phyloP scores from a whole-genome alignment of 768 basidiomycete species.

The Coprinopsis strossmayeri region DNA sequence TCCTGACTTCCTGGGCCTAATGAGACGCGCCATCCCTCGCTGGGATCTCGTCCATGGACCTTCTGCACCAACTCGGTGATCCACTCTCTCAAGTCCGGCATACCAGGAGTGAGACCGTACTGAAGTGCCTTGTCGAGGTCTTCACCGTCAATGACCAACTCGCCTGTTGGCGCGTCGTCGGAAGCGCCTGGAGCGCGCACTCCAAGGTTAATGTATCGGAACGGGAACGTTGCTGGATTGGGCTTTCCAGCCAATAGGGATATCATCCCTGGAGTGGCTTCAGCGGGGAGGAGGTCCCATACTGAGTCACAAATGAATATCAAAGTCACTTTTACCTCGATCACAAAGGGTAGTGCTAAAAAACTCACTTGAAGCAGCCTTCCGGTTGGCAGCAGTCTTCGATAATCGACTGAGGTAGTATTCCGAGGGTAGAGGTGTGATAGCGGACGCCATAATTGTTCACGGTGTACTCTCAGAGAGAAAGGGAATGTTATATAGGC shows the following conservation, averaged over 20 bases:
- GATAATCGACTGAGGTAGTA: not conserved
- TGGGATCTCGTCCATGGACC: conserved; percentile 42
- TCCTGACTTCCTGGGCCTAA: not conserved
- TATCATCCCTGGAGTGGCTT: conserved; percentile 56
- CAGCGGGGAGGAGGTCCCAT: conserved; percentile 53
- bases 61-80: conserved; percentile 51
- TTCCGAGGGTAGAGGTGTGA: not conserved
- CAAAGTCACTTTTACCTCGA: not conserved
- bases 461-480: not conserved
- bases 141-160: conserved; percentile 39
- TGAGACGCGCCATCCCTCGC: not conserved
- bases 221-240: conserved; percentile 73
- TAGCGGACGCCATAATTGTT: not conserved
- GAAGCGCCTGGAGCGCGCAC: conserved; percentile 31
- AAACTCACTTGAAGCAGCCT: conserved; percentile 41
- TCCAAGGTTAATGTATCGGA: conserved; percentile 56
- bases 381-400: conserved; percentile 14
- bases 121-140: conserved; percentile 59
- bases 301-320: conserved; percentile 23
- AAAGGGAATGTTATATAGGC: not conserved
- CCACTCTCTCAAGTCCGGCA: conserved; percentile 49
- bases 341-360: not conserved
- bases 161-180: conserved; percentile 18
- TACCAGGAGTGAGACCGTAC: conserved; percentile 54
- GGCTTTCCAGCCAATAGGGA: conserved; percentile 77